Conservation (phyloP, 495 filamentous ascomycete genomes). For the Terfezia claveryi region DNA sequence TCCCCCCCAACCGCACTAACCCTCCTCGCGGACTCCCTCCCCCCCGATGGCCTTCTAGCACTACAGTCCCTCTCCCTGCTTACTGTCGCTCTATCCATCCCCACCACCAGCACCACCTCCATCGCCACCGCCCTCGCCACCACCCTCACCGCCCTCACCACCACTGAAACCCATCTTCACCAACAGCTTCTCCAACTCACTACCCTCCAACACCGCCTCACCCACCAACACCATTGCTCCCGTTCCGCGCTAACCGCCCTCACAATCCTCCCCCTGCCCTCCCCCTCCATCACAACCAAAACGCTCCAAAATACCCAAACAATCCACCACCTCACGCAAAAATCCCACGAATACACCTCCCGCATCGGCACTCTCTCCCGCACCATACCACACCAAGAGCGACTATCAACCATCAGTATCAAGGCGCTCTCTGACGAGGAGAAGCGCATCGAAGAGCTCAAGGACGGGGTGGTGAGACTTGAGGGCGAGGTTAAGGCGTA, state of each 20-base stretch:
- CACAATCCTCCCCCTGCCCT: slow-evolving; percentile 6
- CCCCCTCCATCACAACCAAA: slow-evolving; percentile 9
- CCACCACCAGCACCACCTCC: neutral
- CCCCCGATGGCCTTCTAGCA: neutral
- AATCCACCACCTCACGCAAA: slow-evolving; percentile 21
- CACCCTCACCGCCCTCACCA: slow-evolving; percentile 10
- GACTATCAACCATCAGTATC: slow-evolving; percentile 7
- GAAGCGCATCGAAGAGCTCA: slow-evolving; percentile 30
- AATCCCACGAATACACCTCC: slow-evolving; percentile 31
- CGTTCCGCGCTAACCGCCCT: slow-evolving; percentile 8
- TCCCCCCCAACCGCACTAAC: neutral
- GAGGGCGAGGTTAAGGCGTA: slow-evolving; percentile 37
- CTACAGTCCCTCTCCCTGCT: neutral
- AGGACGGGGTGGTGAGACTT: slow-evolving; percentile 31
- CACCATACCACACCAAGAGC: slow-evolving; percentile 4
- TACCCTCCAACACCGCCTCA: slow-evolving; percentile 11
- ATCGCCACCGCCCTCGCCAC: slow-evolving; percentile 3
- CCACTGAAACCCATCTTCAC: slow-evolving; percentile 8
- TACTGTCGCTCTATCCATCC: neutral
- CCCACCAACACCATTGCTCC: slow-evolving; percentile 11
- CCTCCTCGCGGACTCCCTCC: neutral
- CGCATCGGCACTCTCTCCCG: slow-evolving; percentile 26
- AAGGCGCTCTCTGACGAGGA: slow-evolving; percentile 31
- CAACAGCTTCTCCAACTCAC: slow-evolving; percentile 11
- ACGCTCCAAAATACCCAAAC: slow-evolving; percentile 4